Evolutionary conservation across 352 stramenopile species (phyloP).

Genomic region (Labyrinthula sp.): DNA sequence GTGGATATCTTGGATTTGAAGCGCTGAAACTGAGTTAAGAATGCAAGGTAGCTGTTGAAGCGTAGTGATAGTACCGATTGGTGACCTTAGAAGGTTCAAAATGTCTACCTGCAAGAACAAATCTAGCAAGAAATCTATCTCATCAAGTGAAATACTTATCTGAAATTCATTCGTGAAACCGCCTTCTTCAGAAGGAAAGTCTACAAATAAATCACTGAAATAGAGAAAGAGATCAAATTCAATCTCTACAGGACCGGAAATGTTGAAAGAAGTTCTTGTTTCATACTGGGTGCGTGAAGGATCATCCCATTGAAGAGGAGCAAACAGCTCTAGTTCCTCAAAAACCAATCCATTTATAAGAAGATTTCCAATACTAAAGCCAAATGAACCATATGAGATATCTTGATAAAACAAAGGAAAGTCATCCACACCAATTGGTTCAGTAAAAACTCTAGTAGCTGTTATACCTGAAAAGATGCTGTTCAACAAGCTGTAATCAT

Average conservation of each 20-base stretch:
- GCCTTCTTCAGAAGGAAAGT: conserved; percentile 6
- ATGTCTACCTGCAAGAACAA: conserved; percentile 15
- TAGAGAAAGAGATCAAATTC: conserved; percentile 10
- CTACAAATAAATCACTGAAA: conserved; percentile 8
- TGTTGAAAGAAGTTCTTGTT: conserved; percentile 7
- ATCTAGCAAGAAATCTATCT: conserved; percentile 3
- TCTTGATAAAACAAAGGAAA: no score
- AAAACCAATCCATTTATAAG: no score
- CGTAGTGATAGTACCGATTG: background rate
- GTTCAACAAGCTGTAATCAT: no score
- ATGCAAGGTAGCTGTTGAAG: conserved; percentile 11
- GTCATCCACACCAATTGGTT: no score
- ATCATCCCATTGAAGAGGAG: no score
- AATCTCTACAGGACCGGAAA: conserved; percentile 2
- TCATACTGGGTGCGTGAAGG: no score
- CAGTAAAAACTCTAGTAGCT: no score
- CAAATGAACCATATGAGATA: no score
- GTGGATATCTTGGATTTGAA: conserved; percentile 10
- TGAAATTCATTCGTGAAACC: conserved; percentile 8
- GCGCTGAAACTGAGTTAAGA: conserved; percentile 4
- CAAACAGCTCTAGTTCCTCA: no score
- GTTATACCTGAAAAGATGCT: no score
- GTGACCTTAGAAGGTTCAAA: conserved; percentile 1
- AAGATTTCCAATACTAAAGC: no score
- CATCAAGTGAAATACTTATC: conserved; percentile 1